These are phyloP conservation scores for Megacollybia marginata DNA, from an alignment of 768 basidiomycete species.

Conservation along the genomic window DNA sequence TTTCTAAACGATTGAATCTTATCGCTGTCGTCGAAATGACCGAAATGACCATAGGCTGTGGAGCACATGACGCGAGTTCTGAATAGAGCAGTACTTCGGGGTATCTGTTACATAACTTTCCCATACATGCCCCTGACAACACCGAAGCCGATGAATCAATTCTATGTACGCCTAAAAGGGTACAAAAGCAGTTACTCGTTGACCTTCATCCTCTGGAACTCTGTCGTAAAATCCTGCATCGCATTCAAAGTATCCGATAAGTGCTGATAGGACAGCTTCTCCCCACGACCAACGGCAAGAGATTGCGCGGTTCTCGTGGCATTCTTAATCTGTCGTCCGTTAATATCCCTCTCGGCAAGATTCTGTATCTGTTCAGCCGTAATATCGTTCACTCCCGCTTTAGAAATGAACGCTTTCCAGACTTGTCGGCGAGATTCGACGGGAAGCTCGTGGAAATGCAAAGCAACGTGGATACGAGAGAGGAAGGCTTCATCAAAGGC, in stretches of 20 bases:
- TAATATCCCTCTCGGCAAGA: constrained; percentile 45
- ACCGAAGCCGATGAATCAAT: too few relatives aligned
- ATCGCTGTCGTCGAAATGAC: too few relatives aligned
- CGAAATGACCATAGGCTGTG: too few relatives aligned
- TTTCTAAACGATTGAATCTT: too few relatives aligned
- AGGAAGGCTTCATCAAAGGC: constrained; percentile 65
- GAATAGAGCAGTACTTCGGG: too few relatives aligned
- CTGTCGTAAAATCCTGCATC: constrained; percentile 51
- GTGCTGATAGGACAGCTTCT: constrained; percentile 41
- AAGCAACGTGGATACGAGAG: constrained; percentile 58
- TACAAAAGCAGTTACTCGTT: too few relatives aligned
- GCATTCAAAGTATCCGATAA: constrained; percentile 52
- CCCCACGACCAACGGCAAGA: constrained; percentile 41
- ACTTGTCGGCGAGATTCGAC: constrained; percentile 48
- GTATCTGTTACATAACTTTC: too few relatives aligned
- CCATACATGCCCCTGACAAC: too few relatives aligned
- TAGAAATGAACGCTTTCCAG: constrained; percentile 54
- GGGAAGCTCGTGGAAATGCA: constrained; percentile 56
- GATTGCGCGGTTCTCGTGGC: constrained; percentile 58
- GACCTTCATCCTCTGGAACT: constrained; percentile 25
- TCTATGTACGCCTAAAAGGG: too few relatives aligned
- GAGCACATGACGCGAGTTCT: too few relatives aligned
- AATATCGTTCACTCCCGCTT: constrained; percentile 32
- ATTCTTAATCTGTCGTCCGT: constrained; percentile 67
- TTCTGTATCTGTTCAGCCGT: constrained; percentile 33